phyloP scores from a whole-genome alignment of 2,329 filamentous ascomycete genomes.

The Nigrospora sphaerica region DNA sequence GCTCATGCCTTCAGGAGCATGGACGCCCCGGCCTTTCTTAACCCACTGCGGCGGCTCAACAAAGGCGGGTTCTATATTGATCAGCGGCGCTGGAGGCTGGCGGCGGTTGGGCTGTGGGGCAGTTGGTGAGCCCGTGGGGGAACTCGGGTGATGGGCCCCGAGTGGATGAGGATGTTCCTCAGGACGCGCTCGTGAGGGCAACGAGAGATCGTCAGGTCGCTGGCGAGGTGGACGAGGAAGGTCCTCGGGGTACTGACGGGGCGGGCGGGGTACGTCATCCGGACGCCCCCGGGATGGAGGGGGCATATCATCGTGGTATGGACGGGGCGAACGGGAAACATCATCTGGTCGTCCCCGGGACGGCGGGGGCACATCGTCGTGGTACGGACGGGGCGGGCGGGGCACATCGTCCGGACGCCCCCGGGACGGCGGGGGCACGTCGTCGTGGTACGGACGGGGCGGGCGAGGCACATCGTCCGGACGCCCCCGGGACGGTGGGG shows the following conservation, averaged over 20 bases:
- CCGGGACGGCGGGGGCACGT: too few relatives aligned
- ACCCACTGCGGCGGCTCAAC: constrained; percentile 23
- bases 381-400: too few relatives aligned
- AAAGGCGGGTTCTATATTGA: constrained; percentile 16
- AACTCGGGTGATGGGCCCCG: neutral
- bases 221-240: too few relatives aligned
- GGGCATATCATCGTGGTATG: too few relatives aligned
- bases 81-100: constrained; percentile 17
- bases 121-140: neutral
- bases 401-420: too few relatives aligned
- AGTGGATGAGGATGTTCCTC: neutral
- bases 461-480: neutral
- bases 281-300: too few relatives aligned
- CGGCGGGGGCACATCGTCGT: too few relatives aligned
- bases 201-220: neutral
- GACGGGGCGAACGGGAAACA: too few relatives aligned
- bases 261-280: too few relatives aligned
- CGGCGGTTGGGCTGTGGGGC: constrained; percentile 9
- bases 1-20: constrained; percentile 19
- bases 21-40: constrained; percentile 21
- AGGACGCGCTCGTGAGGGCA: neutral
- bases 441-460: too few relatives aligned
- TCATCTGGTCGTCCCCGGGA: too few relatives aligned
- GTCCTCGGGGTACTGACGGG: too few relatives aligned
- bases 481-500: neutral